Evolutionary conservation across 2,329 filamentous ascomycete genomes (phyloP).

Genomic region (Boeremia lycopersici): DNA sequence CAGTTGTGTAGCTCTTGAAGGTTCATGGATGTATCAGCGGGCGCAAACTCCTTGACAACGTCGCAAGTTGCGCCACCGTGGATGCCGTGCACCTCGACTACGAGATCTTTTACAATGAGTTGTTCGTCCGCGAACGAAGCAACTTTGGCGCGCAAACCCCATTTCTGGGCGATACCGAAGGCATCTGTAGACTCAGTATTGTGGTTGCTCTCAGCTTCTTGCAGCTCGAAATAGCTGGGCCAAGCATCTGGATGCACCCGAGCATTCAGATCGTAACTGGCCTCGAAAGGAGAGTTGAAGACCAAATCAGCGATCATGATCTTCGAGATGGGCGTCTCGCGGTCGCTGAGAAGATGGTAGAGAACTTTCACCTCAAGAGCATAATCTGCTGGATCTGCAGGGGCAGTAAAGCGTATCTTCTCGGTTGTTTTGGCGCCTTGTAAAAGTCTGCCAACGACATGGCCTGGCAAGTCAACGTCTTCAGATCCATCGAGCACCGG

Average conservation of each 20-base stretch:
- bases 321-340: constrained; percentile 81
- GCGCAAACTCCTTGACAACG: constrained; percentile 39
- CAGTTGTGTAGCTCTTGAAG: constrained; percentile 74
- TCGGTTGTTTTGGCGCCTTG: constrained; percentile 41
- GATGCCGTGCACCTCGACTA: constrained; percentile 65
- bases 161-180: constrained; percentile 76
- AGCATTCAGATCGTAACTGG: constrained; percentile 85
- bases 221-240: constrained; percentile 82
- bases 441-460: constrained; percentile 44
- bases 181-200: constrained; percentile 45
- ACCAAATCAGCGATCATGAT: constrained; percentile 70
- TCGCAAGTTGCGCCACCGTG: constrained; percentile 67
- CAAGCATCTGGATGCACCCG: constrained; percentile 77
- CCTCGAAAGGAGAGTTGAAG: constrained; percentile 85
- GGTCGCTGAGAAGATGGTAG: constrained; percentile 81
- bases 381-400: constrained; percentile 59
- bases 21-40: constrained; percentile 52
- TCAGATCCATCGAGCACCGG: constrained; percentile 27
- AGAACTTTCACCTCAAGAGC: constrained; percentile 74
- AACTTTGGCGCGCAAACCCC: constrained; percentile 74
- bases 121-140: constrained; percentile 76
- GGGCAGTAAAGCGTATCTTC: constrained; percentile 49
- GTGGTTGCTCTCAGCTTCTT: constrained; percentile 48
- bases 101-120: constrained; percentile 67
- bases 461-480: constrained; percentile 44